Evolutionary conservation across 495 filamentous ascomycete species (phyloP), one percentile per base, ranked within the genome.

Genomic region (Podospora appendiculata): DNA sequence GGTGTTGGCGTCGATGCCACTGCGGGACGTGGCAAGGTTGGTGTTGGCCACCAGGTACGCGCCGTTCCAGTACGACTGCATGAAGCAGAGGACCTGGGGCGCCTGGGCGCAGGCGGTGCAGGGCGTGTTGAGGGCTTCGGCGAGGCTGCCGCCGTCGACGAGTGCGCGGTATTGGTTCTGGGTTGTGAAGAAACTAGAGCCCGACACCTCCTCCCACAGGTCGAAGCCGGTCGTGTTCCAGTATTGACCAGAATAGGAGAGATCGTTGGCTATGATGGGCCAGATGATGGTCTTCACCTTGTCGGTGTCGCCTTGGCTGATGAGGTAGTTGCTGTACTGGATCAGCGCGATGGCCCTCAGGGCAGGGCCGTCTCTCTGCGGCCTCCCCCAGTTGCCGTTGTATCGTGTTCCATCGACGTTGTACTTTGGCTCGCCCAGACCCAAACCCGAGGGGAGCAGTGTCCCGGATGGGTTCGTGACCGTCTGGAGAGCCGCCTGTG

Each of bases 161-260:
- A 86, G 61, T 10, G 84, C 71, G 50, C 70, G 68, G 55, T 71
- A 64, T 47, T 70, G 68, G 18, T 52, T 49, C 32, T 67, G 63
- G 10, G 65, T 59, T 14, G 70, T 72, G 59, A 74, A 86, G 69
- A 85, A 84, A 18, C 75, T 78, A 33, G 69, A 70, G 19, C 80
- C 80, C n/a, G 69, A 65, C 1, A 83, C 74, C 64, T 87, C 84
- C 57, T 87, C 84, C 84, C 84, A 87, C 6, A 88, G 71, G 61
- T 88, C 83, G 51, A 77, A 87, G 18, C 79, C 79, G 25, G 77
- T 79, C 41, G 76, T 65, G 56, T 81, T 84, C 64, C 86, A 89
- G 66, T 87, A 82, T 52, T 86, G 75, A 0, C 79, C 70, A 7
- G 86, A 78, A 52, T 87, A 86, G 17, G 74, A 70, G 11, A 88